Base-by-base conservation (phyloP, 31 red algal genomes). In the Asparagopsis taxiformis region DNA sequence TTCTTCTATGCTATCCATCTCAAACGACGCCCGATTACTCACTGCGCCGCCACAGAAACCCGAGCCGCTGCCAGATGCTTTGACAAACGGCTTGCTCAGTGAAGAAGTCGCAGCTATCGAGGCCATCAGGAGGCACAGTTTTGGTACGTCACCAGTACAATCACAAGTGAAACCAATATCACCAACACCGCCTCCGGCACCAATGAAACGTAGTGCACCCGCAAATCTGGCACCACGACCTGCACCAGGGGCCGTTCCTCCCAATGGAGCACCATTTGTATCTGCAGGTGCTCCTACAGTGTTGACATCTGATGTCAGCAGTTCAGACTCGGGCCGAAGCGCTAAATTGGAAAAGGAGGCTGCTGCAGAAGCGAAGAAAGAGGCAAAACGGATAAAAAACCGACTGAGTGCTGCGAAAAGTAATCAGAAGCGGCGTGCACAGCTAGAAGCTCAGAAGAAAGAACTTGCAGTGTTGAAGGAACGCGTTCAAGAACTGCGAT, bases 361-460 rank as follows among this genome's bases (percentile, higher is more conserved):
- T 2, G 2, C 19, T 0, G 38, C 4, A 9, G 30, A 46, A 33
- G 41, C 51, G n/a, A 58, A 59, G 5, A 53, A 73, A 17, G 52
- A 73, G 34, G 69, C 69, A 39, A 76, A 76, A 25, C 72, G 72
- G 24, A 76, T 76, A 11, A 76, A 76, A 31, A 76, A 76, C 46
- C 56, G 72, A 62, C 37, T 76, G 43, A 76, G 72, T 53, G 72
- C 72, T 3, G 72, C 72, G 0, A 51, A 55, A 51, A 62, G 55
- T 22, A 76, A 76, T 52, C 72, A 76, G 22, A 76, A 64, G 41
- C 54, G 72, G 7, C 52, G 72, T 17, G 58, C 43, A 33, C 72
- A 76, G 16, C 57, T 76, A 4, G 72, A 76, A 51, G 72, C 72
- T 15, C 72, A 76, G 39, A 52, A 55, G 35, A 51, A 76, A 52